Evolutionary conservation across 2,329 filamentous ascomycete species (phyloP).

Genomic region (Fusarium sp.): DNA sequence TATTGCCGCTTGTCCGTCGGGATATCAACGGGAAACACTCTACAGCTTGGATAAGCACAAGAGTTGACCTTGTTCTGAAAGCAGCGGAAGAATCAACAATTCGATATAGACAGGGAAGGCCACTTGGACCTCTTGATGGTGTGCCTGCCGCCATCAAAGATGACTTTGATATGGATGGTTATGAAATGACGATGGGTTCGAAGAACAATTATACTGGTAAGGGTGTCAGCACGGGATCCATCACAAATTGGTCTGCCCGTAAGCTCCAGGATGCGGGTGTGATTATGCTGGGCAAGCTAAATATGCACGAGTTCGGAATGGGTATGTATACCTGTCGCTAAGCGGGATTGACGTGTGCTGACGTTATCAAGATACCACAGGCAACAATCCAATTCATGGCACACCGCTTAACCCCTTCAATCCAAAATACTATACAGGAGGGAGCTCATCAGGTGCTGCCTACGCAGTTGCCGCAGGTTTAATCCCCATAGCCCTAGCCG

Average conservation of each 20-base stretch:
- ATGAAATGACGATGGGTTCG: conserved; percentile 73
- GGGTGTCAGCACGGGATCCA: conserved; percentile 49
- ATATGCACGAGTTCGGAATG: conserved; percentile 82
- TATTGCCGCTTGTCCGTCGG: conserved; percentile 59
- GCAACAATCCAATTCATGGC: conserved; percentile 77
- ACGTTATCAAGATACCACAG: conserved; percentile 69
- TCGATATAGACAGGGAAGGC: conserved; percentile 62
- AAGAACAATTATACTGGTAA: conserved; percentile 68
- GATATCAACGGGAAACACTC: conserved; percentile 55
- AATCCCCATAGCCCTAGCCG: conserved; percentile 76
- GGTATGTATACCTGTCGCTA: conserved; percentile 54
- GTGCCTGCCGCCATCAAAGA: conserved; percentile 81
- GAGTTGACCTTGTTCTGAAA: conserved; percentile 53
- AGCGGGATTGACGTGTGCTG: conserved; percentile 3
- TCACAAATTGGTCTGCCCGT: conserved; percentile 75
- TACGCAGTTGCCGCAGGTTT: conserved; percentile 77
- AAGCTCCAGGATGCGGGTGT: conserved; percentile 77
- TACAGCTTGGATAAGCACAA: conserved; percentile 57
- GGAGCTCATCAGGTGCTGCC: conserved; percentile 78
- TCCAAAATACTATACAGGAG: conserved; percentile 76
- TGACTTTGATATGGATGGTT: conserved; percentile 78
- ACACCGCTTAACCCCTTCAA: conserved; percentile 85
- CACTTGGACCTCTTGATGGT: conserved; percentile 74
- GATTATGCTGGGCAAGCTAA: conserved; percentile 76
- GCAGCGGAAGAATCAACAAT: conserved; percentile 58